Evolutionary conservation across 441 rosid genomes (phyloP).

Genomic region (Pelargonium australe): DNA sequence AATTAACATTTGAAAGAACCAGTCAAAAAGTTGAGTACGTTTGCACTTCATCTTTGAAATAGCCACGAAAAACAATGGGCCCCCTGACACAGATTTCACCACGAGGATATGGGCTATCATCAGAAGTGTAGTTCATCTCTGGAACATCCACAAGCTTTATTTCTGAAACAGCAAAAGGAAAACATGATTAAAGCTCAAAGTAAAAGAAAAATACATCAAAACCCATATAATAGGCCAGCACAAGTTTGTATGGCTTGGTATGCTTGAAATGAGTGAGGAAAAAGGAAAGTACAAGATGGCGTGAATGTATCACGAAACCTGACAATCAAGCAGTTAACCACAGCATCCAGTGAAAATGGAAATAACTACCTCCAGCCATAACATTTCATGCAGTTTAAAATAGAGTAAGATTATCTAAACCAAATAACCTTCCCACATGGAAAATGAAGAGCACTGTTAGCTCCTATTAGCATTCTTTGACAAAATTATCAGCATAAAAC

Average conservation of each 20-base stretch:
- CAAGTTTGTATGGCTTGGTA: not conserved
- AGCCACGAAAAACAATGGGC: conserved; percentile 75
- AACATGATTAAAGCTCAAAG: conserved; percentile 11
- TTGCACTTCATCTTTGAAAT: conserved; percentile 88
- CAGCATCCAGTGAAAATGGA: not conserved
- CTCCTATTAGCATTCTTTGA: not conserved
- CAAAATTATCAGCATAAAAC: not conserved
- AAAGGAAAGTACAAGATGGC: no score
- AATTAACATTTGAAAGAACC: conserved; percentile 13
- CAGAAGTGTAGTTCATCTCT: conserved; percentile 92
- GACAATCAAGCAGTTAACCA: conserved; percentile 4
- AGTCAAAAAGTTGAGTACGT: conserved; percentile 44
- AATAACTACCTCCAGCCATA: not conserved
- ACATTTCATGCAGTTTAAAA: not conserved
- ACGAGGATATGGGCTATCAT: conserved; percentile 82
- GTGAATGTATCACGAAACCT: not conserved
- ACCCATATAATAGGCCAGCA: not conserved
- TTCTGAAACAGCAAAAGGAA: conserved; percentile 46
- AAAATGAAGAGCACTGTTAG: not conserved
- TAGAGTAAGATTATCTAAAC: not conserved
- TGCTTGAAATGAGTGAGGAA: not conserved
- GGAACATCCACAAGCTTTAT: conserved; percentile 94
- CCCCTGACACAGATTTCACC: conserved; percentile 99
- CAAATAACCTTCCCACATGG: not conserved
- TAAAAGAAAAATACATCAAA: conserved; percentile 3